A percentile compares a stretch with the other conserved stretches of the same genome.
Evolutionary conservation across 108 stramenopile genomes (phyloP).

Genomic region (Aurantiochytrium sp.): DNA sequence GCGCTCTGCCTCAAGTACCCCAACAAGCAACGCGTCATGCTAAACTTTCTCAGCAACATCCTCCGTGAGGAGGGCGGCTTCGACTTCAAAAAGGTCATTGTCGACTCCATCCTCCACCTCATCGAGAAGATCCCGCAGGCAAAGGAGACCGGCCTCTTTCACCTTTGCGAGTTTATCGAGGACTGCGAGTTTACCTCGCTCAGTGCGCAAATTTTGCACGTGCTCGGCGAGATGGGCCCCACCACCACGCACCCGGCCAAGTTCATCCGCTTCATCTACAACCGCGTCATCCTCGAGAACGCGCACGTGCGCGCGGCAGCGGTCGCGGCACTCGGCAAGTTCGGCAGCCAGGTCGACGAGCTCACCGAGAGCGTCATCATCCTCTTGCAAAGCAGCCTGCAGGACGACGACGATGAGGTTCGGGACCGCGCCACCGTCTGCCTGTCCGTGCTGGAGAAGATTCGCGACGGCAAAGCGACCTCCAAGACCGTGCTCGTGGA

Average conservation of each 20-base stretch:
- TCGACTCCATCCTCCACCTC: conserved; percentile 73
- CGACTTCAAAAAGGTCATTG: conserved; percentile 86
- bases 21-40: conserved; percentile 77
- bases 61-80: conserved; percentile 88
- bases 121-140: conserved; percentile 78
- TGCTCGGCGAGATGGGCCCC: conserved; percentile 81
- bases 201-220: conserved; percentile 75
- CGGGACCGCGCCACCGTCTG: conserved; percentile 78
- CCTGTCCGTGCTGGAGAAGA: conserved; percentile 48
- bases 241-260: conserved; percentile 71
- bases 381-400: conserved; percentile 69
- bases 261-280: conserved; percentile 96
- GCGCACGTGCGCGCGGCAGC: conserved; percentile 87
- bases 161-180: conserved; percentile 96
- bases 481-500: conserved; percentile 68
- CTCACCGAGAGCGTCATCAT: conserved; percentile 71
- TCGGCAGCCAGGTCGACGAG: conserved; percentile 75
- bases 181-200: conserved; percentile 91
- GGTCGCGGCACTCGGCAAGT: conserved; percentile 76
- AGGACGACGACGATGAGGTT: conserved; percentile 92
- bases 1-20: conserved; percentile 85
- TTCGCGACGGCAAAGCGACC: conserved; percentile 62
- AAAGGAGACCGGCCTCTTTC: conserved; percentile 74
- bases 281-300: conserved; percentile 90
- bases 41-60: conserved; percentile 83